Conservation (phyloP, 2,329 filamentous ascomycete species). For the Pseudopithomyces maydicus region DNA sequence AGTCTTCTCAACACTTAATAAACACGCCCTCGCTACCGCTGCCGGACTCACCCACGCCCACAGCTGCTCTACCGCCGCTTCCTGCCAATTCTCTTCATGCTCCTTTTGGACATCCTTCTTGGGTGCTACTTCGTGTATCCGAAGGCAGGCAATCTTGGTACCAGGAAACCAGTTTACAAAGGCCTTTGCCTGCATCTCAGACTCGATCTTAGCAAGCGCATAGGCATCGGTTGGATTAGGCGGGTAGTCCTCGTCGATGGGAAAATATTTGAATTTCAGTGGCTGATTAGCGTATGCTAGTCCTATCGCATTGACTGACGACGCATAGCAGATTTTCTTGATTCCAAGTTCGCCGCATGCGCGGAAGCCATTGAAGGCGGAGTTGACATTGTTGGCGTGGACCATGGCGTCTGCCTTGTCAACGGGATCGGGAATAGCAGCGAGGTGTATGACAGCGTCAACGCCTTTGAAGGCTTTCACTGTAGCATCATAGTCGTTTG, state of each 20-base stretch:
- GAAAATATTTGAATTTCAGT: conserved; percentile 44
- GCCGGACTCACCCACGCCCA: conserved; percentile 45
- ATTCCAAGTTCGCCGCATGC: conserved; percentile 44
- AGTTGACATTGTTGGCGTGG: conserved; percentile 46
- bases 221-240: conserved; percentile 43
- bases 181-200: conserved; percentile 40
- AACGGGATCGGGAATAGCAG: conserved; percentile 44
- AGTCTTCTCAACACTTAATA: conserved; percentile 38
- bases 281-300: conserved; percentile 45
- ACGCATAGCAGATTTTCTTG: conserved; percentile 44
- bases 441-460: conserved; percentile 47
- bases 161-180: conserved; percentile 47
- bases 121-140: conserved; percentile 45
- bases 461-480: conserved; percentile 41
- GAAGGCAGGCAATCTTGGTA: conserved; percentile 45
- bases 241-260: conserved; percentile 44
- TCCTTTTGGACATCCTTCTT: conserved; percentile 35
- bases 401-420: conserved; percentile 38
- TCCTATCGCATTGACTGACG: conserved; percentile 46
- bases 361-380: conserved; percentile 48
- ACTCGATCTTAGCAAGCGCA: conserved; percentile 44
- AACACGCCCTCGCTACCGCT: conserved; percentile 44
- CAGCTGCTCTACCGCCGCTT: conserved; percentile 41
- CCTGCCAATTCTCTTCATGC: conserved; percentile 43
- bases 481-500: conserved; percentile 38